phyloP scores from a whole-genome alignment of 768 basidiomycete genomes.

The Sporobolomyces phaffii region DNA sequence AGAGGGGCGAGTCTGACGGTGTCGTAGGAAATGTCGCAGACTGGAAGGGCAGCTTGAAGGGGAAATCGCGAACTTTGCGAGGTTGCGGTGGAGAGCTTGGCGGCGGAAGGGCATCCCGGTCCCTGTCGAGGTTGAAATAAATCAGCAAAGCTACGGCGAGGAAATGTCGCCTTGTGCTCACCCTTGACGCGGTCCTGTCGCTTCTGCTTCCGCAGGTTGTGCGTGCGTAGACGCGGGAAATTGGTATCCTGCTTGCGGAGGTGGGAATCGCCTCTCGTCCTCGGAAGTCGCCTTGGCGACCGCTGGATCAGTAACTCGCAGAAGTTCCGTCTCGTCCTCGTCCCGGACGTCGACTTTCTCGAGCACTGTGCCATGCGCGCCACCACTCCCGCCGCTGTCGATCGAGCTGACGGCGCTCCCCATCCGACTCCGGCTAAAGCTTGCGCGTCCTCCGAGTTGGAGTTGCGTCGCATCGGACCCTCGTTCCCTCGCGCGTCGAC shows the following conservation, averaged over 20 bases:
- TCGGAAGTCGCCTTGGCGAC: not conserved
- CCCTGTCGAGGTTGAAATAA: no score
- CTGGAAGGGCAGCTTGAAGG: slow-evolving; percentile 24
- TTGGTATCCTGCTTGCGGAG: slow-evolving; percentile 26
- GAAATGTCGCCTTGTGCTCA: no score
- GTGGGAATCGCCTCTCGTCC: slow-evolving; percentile 21
- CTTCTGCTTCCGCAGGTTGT: not conserved
- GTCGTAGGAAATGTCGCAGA: not conserved
- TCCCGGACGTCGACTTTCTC: not conserved
- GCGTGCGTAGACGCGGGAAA: slow-evolving; percentile 8
- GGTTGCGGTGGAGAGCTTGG: not conserved
- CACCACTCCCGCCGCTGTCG: not conserved
- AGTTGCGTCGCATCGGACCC: slow-evolving; percentile 3
- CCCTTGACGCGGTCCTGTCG: no score
- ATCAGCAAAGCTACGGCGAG: no score
- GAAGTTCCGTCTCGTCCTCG: not conserved
- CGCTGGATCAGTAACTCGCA: not conserved
- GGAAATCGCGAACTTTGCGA: slow-evolving; percentile 4
- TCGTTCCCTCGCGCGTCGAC: slow-evolving; percentile 9
- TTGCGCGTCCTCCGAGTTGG: not conserved
- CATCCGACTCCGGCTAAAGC: slow-evolving; percentile 1
- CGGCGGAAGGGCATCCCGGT: no score
- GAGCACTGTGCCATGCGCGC: not conserved
- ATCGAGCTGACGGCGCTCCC: slow-evolving; percentile 5
- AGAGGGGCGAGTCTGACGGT: not conserved